phyloP scores from a whole-genome alignment of 1,284 basidiomycete species.

The Cutaneotrichosporon cutaneum region DNA sequence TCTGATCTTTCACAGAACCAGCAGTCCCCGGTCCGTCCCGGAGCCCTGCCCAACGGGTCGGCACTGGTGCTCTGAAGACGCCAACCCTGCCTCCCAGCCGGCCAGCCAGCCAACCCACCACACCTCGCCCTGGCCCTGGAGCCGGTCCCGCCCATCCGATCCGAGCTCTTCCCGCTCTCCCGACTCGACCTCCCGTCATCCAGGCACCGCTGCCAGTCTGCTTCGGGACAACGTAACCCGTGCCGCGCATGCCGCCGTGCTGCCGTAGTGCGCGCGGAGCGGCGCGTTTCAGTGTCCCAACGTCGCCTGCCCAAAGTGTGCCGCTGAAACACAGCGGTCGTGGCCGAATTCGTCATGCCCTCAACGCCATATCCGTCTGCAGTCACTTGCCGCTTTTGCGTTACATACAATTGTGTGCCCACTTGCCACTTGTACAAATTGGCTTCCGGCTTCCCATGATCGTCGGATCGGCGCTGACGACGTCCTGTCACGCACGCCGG shows the following conservation, averaged over 20 bases:
- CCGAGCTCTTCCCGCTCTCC: constrained; percentile 9
- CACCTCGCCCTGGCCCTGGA: not conserved
- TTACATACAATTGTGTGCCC: not conserved
- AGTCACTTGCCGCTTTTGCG: not conserved
- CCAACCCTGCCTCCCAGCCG: not conserved
- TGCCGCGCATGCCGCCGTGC: not conserved
- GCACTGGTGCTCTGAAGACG: not conserved
- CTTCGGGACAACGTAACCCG: constrained; percentile 6
- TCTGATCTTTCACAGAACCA: not conserved
- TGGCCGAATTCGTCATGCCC: not conserved
- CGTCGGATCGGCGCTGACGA: not conserved
- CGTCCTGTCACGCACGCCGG: not conserved
- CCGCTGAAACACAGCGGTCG: not conserved
- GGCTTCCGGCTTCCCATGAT: not conserved
- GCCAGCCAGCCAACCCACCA: not conserved
- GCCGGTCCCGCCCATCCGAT: constrained; percentile 5
- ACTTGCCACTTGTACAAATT: not conserved
- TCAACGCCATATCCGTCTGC: not conserved
- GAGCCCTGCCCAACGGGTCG: not conserved
- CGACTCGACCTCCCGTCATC: constrained; percentile 6
- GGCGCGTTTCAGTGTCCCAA: not conserved
- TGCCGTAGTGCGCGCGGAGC: not conserved
- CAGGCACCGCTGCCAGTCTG: not conserved
- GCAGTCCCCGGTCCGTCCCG: not conserved
- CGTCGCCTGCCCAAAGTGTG: not conserved